Conservation (phyloP, 1,284 basidiomycete genomes). For the Athelia sp. region DNA sequence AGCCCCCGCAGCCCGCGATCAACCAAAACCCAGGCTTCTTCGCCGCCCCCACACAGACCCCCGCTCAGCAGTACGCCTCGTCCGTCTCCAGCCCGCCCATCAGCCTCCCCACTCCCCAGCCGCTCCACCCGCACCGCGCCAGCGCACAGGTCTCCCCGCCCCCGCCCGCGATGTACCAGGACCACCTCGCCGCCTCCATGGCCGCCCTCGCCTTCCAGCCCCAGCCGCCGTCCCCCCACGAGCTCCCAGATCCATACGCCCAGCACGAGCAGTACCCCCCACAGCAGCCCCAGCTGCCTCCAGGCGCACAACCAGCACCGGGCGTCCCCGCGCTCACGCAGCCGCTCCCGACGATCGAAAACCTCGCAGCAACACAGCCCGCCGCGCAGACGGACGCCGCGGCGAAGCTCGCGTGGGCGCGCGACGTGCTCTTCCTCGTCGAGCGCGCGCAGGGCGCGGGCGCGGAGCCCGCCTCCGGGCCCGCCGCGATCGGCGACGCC, state of each 20-base stretch:
- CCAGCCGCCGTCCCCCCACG: neutral
- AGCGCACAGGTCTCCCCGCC: neutral
- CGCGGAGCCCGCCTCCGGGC: conserved; percentile 42
- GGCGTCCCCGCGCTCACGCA: conserved; percentile 52
- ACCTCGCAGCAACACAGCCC: conserved; percentile 45
- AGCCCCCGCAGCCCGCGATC: conserved; percentile 1
- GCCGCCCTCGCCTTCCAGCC: conserved; percentile 11
- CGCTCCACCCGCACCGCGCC: neutral
- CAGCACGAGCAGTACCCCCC: conserved; percentile 6
- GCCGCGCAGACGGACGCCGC: conserved; percentile 46
- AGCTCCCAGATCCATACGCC: conserved; percentile 1
- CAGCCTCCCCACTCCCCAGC: neutral
- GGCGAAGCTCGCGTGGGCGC: conserved; percentile 68
- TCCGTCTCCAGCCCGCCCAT: neutral
- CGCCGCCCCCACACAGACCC: conserved; percentile 15
- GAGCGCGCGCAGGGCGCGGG: conserved; percentile 48
- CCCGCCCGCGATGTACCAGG: neutral
- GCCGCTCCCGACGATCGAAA: conserved; percentile 55
- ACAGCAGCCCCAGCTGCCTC: conserved; percentile 16
- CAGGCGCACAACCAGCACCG: conserved; percentile 19
- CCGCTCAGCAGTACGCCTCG: conserved; percentile 14
- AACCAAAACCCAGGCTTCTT: conserved; percentile 14
- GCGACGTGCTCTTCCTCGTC: conserved; percentile 77
- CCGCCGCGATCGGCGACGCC: conserved; percentile 57
- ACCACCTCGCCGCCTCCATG: conserved; percentile 6